Evolutionary conservation across 495 filamentous ascomycete genomes (phyloP).

Genomic region (Umbilicaria muhlenbergii): DNA sequence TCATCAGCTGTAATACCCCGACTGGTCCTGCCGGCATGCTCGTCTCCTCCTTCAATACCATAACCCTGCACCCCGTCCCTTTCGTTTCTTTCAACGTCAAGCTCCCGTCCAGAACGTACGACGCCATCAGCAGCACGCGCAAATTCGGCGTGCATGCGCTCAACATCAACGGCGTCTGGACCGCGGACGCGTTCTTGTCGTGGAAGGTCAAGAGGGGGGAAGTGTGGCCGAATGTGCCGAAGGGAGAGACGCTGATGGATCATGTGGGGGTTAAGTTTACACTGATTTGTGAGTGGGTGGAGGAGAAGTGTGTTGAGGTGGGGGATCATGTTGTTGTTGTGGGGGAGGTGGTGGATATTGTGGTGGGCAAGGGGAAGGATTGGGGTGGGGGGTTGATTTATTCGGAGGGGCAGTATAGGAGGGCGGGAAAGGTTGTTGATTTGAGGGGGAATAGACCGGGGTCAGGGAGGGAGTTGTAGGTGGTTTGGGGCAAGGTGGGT

Average conservation of each 20-base stretch:
- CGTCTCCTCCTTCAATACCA: slow-evolving; percentile 69
- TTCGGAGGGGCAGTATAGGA: too few species aligned
- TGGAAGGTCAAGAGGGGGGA: slow-evolving; percentile 12
- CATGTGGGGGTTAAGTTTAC: slow-evolving; percentile 25
- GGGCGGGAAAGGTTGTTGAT: too few species aligned
- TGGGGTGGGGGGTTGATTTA: too few species aligned
- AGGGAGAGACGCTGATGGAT: slow-evolving; percentile 9
- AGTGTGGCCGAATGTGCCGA: background rate
- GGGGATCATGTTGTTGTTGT: slow-evolving; percentile 7
- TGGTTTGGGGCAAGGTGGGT: too few species aligned
- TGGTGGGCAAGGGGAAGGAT: too few species aligned
- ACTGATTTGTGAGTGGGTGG: slow-evolving; percentile 11
- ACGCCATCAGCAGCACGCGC: slow-evolving; percentile 36
- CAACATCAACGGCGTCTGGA: slow-evolving; percentile 14
- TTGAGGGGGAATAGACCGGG: too few species aligned
- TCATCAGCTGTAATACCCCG: slow-evolving; percentile 34
- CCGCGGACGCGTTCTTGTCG: slow-evolving; percentile 29
- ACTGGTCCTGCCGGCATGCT: slow-evolving; percentile 44
- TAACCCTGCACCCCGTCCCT: slow-evolving; percentile 49
- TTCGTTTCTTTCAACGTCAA: slow-evolving; percentile 69
- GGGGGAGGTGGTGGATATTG: slow-evolving; percentile 1
- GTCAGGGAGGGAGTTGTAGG: too few species aligned
- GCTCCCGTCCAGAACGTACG: slow-evolving; percentile 53
- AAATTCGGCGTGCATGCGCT: slow-evolving; percentile 20
- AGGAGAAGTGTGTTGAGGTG: background rate